A percentile compares a stretch with the other conserved stretches of the same genome.
Evolutionary conservation across 306 rosid genomes (phyloP).

Genomic region (Begonia masoniana): DNA sequence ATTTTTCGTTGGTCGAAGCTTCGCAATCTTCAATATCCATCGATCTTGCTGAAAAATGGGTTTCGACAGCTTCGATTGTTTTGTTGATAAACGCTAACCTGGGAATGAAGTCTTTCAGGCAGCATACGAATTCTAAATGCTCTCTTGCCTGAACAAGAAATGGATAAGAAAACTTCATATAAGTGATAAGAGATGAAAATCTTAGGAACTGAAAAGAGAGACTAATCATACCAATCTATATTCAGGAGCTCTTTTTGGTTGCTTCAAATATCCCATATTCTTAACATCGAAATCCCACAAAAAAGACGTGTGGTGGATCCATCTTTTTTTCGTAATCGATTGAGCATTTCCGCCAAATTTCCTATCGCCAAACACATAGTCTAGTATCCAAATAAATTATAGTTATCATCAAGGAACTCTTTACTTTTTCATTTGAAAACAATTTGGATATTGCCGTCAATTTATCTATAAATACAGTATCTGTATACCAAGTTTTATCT

Average conservation of each 20-base stretch:
- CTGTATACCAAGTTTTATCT: too few relatives aligned
- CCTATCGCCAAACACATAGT: conserved; percentile 71
- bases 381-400: conserved; percentile 17
- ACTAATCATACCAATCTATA: conserved; percentile 50
- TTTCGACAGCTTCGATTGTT: conserved; percentile 34
- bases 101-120: conserved; percentile 64
- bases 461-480: too few relatives aligned
- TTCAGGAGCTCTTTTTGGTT: conserved; percentile 57
- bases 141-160: conserved; percentile 44
- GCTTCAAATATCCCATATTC: conserved; percentile 85
- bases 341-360: conserved; percentile 98
- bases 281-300: conserved; percentile 67
- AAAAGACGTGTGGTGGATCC: conserved; percentile 98
- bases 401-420: too few relatives aligned
- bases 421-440: too few relatives aligned
- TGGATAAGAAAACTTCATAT: neutral
- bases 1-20: conserved; percentile 21
- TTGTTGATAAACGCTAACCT: conserved; percentile 49
- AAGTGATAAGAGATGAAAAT: conserved; percentile 1
- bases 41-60: conserved; percentile 29
- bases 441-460: too few relatives aligned
- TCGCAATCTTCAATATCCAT: conserved; percentile 21
- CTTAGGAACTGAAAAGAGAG: neutral
- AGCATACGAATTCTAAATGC: conserved; percentile 62
- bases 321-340: conserved; percentile 72